A percentile compares a stretch with the other conserved stretches of the same genome.
Conservation (phyloP, 2,329 filamentous ascomycete species). For the Fusarium decemcellulare region DNA sequence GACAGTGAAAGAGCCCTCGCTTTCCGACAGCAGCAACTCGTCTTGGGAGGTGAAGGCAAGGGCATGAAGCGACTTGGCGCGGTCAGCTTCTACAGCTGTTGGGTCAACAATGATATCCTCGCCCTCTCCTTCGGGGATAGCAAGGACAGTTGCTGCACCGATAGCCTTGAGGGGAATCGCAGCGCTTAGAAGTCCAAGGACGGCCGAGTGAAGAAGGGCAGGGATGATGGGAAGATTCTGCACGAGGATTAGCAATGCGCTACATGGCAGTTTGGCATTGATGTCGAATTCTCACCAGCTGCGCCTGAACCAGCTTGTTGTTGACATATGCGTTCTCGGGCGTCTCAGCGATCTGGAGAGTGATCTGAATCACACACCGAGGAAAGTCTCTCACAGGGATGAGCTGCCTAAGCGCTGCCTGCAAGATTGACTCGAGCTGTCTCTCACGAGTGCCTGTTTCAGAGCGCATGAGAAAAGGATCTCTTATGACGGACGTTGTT, state of each 20-base stretch:
- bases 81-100: constrained; percentile 71
- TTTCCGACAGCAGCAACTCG: constrained; percentile 83
- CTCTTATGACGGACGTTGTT: constrained; percentile 2
- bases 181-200: constrained; percentile 85
- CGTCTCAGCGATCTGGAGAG: constrained; percentile 80
- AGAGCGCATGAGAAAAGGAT: constrained; percentile 37
- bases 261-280: neutral
- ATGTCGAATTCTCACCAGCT: constrained; percentile 64
- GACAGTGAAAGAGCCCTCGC: constrained; percentile 83
- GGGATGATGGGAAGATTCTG: constrained; percentile 87
- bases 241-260: constrained; percentile 28
- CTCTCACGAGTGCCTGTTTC: constrained; percentile 77
- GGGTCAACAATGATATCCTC: constrained; percentile 71
- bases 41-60: constrained; percentile 83
- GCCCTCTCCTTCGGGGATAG: constrained; percentile 63
- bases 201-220: constrained; percentile 83
- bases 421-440: constrained; percentile 84
- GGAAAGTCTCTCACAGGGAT: constrained; percentile 84
- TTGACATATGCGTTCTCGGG: constrained; percentile 77
- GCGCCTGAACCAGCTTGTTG: constrained; percentile 71
- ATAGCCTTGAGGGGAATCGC: constrained; percentile 85
- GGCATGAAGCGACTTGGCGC: constrained; percentile 82
- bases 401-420: constrained; percentile 79
- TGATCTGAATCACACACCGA: constrained; percentile 83
- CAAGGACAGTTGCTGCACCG: constrained; percentile 75